Evolutionary conservation across 2,329 filamentous ascomycete genomes (phyloP), one percentile per base, ranked within the genome.

Genomic region (Claviceps sp.): DNA sequence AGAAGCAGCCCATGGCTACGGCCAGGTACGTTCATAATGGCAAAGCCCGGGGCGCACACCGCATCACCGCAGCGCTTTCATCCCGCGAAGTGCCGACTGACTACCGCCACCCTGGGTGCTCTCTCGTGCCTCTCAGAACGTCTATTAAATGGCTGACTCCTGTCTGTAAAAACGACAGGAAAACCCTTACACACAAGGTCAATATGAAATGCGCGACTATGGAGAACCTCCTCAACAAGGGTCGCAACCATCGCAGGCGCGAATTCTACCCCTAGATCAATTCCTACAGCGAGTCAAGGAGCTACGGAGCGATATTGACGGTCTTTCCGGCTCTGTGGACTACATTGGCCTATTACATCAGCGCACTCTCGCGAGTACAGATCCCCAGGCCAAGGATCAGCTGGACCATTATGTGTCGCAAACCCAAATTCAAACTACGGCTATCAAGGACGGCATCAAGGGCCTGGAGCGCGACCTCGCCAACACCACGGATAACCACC

Each of bases 391-490:
- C 48, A 71, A 70, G 50, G 68, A 73, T 48, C 77, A 81, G 67
- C 75, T 88, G 24, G 82, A 90, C 66, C 73, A 77, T 60, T 74
- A 85, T 50, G 78, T 88, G 52, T 73, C 81, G 46, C 74, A 87
- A 59, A 89, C 85, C 5, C 83, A 87, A 65, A 71, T 82, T 57
- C 77, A 83, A 61, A 89, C 87, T 70, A 82, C 78, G n/a, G 74
- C 78, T 57, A 87, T 91, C 73, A 84, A 85, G 64, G 82, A 87
- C 63, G 81, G 87, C 69, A 86, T 91, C 72, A 87, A 86, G 67
- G 78, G 77, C 59, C 74, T 91, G 51, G 85, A 89, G 69, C 73
- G 71, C 55, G 87, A 91, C 65, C 78, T 82, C 46, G 72, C 75
- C 64, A 80, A 81, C 65, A 85, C 83, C 19, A 68, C 51, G 7